Percentiles rank a stretch among this genome's conserved stretches.
Conservation (phyloP, 768 basidiomycete genomes). For the Omphalotus guepiniiformis region DNA sequence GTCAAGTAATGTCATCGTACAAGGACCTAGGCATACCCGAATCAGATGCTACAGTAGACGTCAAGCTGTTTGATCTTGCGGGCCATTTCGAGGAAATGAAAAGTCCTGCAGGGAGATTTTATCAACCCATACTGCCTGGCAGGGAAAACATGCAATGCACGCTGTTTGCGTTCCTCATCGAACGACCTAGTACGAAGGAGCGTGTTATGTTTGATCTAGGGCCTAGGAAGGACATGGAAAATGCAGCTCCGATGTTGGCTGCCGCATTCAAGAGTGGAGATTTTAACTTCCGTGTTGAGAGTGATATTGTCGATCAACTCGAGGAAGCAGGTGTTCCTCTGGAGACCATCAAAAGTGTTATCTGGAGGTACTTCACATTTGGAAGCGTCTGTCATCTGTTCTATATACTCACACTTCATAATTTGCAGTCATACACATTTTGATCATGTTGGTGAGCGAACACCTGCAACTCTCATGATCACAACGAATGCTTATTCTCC, state of each 20-base stretch:
- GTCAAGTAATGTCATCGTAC: too few relatives aligned
- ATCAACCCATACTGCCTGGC: conserved; percentile 14
- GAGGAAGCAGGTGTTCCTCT: conserved; percentile 11
- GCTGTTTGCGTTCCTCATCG: conserved; percentile 18
- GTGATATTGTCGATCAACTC: conserved; percentile 14
- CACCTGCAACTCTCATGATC: background rate
- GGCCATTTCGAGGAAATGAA: too few relatives aligned
- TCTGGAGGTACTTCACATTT: conserved; percentile 16
- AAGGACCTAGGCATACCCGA: too few relatives aligned
- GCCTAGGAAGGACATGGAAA: conserved; percentile 13
- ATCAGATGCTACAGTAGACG: too few relatives aligned
- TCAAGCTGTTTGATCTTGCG: too few relatives aligned
- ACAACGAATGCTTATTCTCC: background rate
- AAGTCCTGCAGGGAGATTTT: conserved; percentile 12
- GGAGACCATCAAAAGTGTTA: conserved; percentile 13
- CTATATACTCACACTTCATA: background rate
- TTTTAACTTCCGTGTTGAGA: conserved; percentile 5
- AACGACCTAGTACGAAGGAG: conserved; percentile 10
- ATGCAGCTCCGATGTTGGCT: conserved; percentile 10
- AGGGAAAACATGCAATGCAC: conserved; percentile 10
- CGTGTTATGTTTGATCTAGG: conserved; percentile 20
- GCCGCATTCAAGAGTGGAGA: background rate
- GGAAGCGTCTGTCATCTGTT: background rate
- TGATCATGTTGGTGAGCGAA: conserved; percentile 16
- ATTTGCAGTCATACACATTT: conserved; percentile 18